These are phyloP conservation scores for Ophiostoma sp. DNA, from an alignment of 2,329 filamentous ascomycete species.

Conservation along the genomic window DNA sequence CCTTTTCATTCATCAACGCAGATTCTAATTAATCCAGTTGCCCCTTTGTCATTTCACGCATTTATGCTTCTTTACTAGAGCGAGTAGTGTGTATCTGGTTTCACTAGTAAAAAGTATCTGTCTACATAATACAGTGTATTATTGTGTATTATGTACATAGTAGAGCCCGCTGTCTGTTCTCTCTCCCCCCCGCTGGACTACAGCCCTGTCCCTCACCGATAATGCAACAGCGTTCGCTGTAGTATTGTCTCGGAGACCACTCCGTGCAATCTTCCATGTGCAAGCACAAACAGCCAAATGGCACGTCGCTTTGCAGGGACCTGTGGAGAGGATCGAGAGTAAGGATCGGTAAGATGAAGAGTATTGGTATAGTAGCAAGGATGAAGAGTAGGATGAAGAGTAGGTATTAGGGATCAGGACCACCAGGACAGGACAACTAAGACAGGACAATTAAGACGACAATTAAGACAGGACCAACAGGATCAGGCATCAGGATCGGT, in stretches of 20 bases:
- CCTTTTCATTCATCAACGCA: slow-evolving; percentile 5
- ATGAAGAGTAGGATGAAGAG: no score
- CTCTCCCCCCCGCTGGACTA: not conserved
- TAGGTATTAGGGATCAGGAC: no score
- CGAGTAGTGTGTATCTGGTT: not conserved
- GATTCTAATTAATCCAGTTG: not conserved
- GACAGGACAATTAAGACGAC: no score
- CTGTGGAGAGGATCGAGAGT: no score
- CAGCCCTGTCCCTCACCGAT: not conserved
- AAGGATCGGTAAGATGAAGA: no score
- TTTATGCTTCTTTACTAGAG: slow-evolving; percentile 7
- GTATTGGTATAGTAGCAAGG: not conserved
- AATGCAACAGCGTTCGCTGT: not conserved
- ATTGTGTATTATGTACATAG: no score
- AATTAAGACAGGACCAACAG: not conserved
- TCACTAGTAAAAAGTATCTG: not conserved
- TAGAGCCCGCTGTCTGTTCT: not conserved
- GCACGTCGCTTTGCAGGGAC: not conserved
- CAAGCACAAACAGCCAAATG: not conserved
- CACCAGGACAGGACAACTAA: no score
- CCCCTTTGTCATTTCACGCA: slow-evolving; percentile 8
- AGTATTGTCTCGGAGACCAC: not conserved
- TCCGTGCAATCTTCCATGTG: not conserved
- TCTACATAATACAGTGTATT: no score
- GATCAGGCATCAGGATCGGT: not conserved